These are phyloP conservation scores for Luvunga scandens DNA, from an alignment of 345 rosid species.

Conservation along the genomic window DNA sequence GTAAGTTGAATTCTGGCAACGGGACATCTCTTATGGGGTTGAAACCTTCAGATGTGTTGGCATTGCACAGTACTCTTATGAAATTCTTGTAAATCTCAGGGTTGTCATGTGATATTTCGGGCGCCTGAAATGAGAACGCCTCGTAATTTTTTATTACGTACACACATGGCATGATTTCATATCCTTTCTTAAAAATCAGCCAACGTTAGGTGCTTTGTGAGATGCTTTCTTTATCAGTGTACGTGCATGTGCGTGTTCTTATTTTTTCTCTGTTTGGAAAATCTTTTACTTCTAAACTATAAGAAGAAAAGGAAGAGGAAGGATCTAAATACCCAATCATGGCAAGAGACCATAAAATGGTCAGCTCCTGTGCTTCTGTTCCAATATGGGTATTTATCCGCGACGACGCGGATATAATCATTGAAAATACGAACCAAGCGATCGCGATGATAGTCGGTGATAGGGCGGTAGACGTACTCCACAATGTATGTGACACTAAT, in stretches of 20 bases:
- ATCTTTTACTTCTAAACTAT: neutral
- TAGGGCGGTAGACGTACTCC: constrained; percentile 28
- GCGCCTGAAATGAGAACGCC: constrained; percentile 40
- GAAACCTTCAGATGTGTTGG: constrained; percentile 74
- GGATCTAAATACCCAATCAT: constrained; percentile 53
- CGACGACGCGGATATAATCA: constrained; percentile 40
- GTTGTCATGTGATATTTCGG: constrained; percentile 43
- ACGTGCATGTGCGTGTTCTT: neutral
- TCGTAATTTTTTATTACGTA: no score
- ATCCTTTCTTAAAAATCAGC: no score
- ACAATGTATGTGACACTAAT: constrained; percentile 33
- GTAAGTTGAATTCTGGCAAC: constrained; percentile 48
- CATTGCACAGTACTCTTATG: constrained; percentile 73
- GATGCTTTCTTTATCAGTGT: no score
- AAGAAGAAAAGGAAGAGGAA: neutral
- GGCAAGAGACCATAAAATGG: constrained; percentile 60
- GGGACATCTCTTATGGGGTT: constrained; percentile 57
- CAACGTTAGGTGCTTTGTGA: no score
- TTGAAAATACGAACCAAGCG: constrained; percentile 13
- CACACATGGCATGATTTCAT: no score
- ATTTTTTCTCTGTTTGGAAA: neutral
- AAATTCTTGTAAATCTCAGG: constrained; percentile 52
- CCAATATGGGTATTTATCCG: constrained; percentile 55
- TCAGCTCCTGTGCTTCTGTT: constrained; percentile 56
- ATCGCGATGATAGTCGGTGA: constrained; percentile 25